Base-by-base conservation (phyloP, 345 rosid species). In the Nasturtium officinale region DNA sequence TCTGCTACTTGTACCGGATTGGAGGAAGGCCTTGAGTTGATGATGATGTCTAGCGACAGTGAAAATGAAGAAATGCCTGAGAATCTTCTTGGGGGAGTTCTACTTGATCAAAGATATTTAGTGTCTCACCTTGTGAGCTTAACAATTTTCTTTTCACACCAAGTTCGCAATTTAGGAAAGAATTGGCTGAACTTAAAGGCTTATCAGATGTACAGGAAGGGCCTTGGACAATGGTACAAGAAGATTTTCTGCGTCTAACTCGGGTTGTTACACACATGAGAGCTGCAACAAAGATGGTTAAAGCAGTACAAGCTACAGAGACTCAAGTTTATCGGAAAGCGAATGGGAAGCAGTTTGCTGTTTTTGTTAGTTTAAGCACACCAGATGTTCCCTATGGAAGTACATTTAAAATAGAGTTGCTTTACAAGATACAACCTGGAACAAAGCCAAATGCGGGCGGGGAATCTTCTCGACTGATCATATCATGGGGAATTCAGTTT, bases 321-420 rank as follows among this genome's bases (percentile, higher is more conserved):
- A 84, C 80, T 67, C 96, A 94, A 79, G 79, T 89, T 51, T 94
- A 86, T 65, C 17, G 83, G 51, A 89, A 76, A 79, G 97, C 87
- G 2, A 77, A 74, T 69, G 91, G 88, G 43, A 67, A 50, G 45
- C 80, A 83, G 43, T 91, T 85, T 81, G 89, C 82, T 32, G 57
- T 91, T 47, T 63, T 73, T 30, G 71, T 83, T 65, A 77, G 68
- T 80, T 91, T 86, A 16, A 84, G 84, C 65, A 91, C 95, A 35
- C 96, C 97, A 0, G 92, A 87, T 45, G 97, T 87, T 81, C 98
- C 97, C 10, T 89, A 82, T 72, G 98, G 98, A 38, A 79, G 71
- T 52, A 76, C 86, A 38, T 94, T 94, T 70, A 83, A 67, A 61
- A 53, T 91, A 33, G 83, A 87, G 80, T 75, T 91, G 78, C 90